phyloP scores from a whole-genome alignment of 306 rosid genomes.

The Alnus rubra region DNA sequence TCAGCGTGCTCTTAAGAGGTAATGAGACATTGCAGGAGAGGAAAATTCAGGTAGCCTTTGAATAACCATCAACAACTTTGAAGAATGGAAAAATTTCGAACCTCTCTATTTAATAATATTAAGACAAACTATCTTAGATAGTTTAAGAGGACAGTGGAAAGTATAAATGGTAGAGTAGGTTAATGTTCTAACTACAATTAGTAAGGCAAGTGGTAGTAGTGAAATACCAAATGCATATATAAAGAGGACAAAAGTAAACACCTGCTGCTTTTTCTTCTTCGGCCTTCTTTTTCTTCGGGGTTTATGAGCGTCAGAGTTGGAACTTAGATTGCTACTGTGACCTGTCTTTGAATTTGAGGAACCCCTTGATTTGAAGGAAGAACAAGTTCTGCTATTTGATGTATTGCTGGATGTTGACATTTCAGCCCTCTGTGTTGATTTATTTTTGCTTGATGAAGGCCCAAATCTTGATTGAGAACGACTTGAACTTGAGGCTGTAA shows the following conservation, averaged over 20 bases:
- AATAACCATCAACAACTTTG: background rate
- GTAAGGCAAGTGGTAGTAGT: background rate
- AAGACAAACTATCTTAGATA: background rate
- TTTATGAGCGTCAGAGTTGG: conserved; percentile 97
- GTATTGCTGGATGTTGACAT: conserved; percentile 68
- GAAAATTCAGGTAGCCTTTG: background rate
- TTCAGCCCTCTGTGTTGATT: conserved; percentile 46
- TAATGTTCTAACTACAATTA: background rate
- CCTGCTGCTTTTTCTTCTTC: conserved; percentile 90
- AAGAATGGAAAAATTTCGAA: background rate
- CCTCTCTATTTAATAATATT: background rate
- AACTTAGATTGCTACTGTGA: conserved; percentile 86
- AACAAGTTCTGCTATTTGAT: conserved; percentile 66
- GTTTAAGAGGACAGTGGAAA: background rate
- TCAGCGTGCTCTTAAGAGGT: background rate
- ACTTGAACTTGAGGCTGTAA: conserved; percentile 35
- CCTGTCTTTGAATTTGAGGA: conserved; percentile 74
- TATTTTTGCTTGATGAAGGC: conserved; percentile 74
- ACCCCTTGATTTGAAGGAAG: conserved; percentile 58
- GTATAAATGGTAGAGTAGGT: background rate
- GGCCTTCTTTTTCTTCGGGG: conserved; percentile 94
- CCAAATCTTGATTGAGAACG: conserved; percentile 57
- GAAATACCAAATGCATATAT: background rate
- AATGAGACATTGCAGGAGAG: background rate
- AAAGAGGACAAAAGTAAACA: conserved; percentile 26